Conservation (phyloP, 495 filamentous ascomycete genomes). For the Penicillium argentinense region DNA sequence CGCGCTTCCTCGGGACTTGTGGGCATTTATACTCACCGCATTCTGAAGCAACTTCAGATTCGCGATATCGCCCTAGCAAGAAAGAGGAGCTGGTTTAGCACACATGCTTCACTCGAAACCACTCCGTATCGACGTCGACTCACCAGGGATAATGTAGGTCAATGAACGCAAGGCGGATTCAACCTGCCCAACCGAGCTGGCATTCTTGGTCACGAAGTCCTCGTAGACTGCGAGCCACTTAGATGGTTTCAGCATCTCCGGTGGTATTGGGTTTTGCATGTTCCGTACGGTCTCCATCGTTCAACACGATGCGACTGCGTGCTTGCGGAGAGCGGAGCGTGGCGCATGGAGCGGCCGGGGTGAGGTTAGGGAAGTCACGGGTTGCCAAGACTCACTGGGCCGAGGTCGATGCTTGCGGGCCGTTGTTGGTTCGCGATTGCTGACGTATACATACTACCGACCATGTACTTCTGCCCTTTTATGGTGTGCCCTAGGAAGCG, state of each 20-base stretch:
- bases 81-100: neutral
- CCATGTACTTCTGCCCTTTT: too few species aligned
- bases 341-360: constrained; percentile 7
- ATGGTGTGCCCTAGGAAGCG: too few species aligned
- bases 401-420: constrained; percentile 22
- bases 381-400: constrained; percentile 20
- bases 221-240: constrained; percentile 80
- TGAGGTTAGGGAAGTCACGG: constrained; percentile 14
- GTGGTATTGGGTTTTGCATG: constrained; percentile 29
- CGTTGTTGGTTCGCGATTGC: neutral
- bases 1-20: constrained; percentile 2
- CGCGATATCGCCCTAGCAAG: constrained; percentile 76
- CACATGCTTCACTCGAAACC: neutral
- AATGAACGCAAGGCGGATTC: constrained; percentile 88
- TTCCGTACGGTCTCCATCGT: constrained; percentile 38
- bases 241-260: constrained; percentile 56
- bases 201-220: constrained; percentile 92
- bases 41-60: constrained; percentile 92
- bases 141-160: constrained; percentile 93
- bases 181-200: constrained; percentile 86
- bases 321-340: constrained; percentile 6
- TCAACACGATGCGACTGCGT: constrained; percentile 4
- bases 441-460: neutral
- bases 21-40: constrained; percentile 50
- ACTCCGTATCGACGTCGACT: constrained; percentile 5